These are phyloP conservation scores for Phialocephala sp. DNA, from an alignment of 2,329 filamentous ascomycete species.

Conservation along the genomic window DNA sequence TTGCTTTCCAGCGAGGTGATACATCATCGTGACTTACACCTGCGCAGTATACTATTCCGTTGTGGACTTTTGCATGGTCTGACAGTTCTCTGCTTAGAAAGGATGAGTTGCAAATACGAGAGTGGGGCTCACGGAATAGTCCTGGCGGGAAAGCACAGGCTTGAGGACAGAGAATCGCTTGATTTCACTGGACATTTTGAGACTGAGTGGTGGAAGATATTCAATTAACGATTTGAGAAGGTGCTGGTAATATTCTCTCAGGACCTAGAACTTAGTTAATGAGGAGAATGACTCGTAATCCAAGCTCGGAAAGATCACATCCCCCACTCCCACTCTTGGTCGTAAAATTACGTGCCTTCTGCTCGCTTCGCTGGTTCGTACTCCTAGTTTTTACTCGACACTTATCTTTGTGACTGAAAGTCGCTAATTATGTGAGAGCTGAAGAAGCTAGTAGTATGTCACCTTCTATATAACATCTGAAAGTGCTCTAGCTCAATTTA, in stretches of 20 bases:
- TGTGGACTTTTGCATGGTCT: slow-evolving; percentile 23
- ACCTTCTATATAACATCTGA: too few species aligned
- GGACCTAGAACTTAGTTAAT: not conserved
- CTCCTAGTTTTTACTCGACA: not conserved
- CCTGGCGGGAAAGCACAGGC: slow-evolving; percentile 22
- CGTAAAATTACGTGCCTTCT: not conserved
- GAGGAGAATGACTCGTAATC: not conserved
- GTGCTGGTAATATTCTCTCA: not conserved
- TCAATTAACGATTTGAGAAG: not conserved
- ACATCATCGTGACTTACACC: slow-evolving; percentile 11
- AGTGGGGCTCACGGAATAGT: slow-evolving; percentile 12
- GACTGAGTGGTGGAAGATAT: not conserved
- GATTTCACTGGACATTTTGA: slow-evolving; percentile 16
- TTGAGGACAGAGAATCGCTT: slow-evolving; percentile 20
- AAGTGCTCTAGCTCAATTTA: too few species aligned
- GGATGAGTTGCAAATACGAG: not conserved
- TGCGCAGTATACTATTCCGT: slow-evolving; percentile 20
- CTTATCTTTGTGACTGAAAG: too few species aligned
- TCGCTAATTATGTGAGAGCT: too few species aligned
- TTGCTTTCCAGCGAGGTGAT: not conserved
- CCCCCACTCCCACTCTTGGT: slow-evolving; percentile 18
- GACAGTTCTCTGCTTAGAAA: not conserved
- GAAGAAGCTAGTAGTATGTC: too few species aligned
- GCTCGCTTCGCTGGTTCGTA: not conserved
- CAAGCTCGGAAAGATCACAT: not conserved